A percentile compares a stretch with the other conserved stretches of the same genome.
phyloP scores from a whole-genome alignment of 495 filamentous ascomycete genomes.

The Hypomontagnella monticulosa region DNA sequence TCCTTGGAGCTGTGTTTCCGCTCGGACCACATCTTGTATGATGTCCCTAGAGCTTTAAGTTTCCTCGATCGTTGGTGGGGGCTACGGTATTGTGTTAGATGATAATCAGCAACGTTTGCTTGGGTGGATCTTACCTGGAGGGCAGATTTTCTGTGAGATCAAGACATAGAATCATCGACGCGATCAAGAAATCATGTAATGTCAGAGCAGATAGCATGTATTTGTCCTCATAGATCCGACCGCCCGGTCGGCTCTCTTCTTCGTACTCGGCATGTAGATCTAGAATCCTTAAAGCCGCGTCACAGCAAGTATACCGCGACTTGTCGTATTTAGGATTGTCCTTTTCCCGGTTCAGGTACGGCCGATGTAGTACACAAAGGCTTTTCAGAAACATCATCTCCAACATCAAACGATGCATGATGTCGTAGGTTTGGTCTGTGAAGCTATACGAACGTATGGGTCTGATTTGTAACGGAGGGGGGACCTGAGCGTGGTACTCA shows the following conservation, averaged over 20 bases:
- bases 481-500: conserved; percentile 44
- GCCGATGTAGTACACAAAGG: conserved; percentile 55
- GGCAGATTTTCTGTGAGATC: conserved; percentile 49
- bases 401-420: conserved; percentile 51
- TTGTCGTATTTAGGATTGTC: conserved; percentile 43
- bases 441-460: conserved; percentile 48
- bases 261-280: conserved; percentile 51
- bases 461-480: conserved; percentile 41
- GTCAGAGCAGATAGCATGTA: conserved; percentile 52
- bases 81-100: conserved; percentile 31
- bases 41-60: conserved; percentile 50
- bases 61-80: conserved; percentile 43
- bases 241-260: conserved; percentile 49
- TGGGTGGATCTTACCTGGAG: conserved; percentile 31
- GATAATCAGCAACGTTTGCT: background rate
- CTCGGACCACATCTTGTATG: conserved; percentile 52
- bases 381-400: conserved; percentile 53
- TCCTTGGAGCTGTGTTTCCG: conserved; percentile 44
- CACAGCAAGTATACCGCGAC: conserved; percentile 52
- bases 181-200: conserved; percentile 56
- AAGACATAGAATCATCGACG: conserved; percentile 55
- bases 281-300: conserved; percentile 52
- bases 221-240: conserved; percentile 49
- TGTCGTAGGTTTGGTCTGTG: conserved; percentile 46
- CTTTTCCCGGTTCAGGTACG: conserved; percentile 48